Percentiles rank a stretch among this genome's conserved stretches.
Conservation (phyloP, 495 filamentous ascomycete species). For the Podospora pseudoanserina region DNA sequence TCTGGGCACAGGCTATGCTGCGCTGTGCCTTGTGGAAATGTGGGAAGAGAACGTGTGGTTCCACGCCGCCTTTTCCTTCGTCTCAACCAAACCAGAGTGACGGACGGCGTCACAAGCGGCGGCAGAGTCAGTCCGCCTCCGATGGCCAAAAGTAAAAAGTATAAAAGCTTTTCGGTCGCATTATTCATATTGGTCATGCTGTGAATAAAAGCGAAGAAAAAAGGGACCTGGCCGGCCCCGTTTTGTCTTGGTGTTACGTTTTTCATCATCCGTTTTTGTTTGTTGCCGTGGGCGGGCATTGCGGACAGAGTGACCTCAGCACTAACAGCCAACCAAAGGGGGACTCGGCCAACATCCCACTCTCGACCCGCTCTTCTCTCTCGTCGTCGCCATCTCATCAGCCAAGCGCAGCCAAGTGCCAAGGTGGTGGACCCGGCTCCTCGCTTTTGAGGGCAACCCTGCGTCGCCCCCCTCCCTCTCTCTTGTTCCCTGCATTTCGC, state of each 20-base stretch:
- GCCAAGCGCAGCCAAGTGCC: slow-evolving; percentile 3
- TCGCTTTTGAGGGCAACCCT: slow-evolving; percentile 4
- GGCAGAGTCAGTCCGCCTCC: neutral
- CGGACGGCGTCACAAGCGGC: neutral
- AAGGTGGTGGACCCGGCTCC: slow-evolving; percentile 1
- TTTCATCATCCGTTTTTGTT: slow-evolving; percentile 3
- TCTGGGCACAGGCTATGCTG: neutral
- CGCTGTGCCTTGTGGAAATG: no score
- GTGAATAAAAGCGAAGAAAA: neutral
- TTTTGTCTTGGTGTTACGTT: slow-evolving; percentile 4
- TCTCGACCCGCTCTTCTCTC: slow-evolving; percentile 8
- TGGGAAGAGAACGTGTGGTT: neutral
- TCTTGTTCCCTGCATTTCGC: slow-evolving; percentile 9
- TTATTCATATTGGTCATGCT: neutral
- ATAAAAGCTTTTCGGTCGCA: neutral
- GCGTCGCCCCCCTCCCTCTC: slow-evolving; percentile 7
- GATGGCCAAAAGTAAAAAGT: neutral
- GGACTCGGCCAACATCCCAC: slow-evolving; percentile 5
- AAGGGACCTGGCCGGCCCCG: neutral
- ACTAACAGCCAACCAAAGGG: slow-evolving; percentile 12
- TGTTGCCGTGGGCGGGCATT: neutral
- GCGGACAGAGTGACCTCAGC: slow-evolving; percentile 15
- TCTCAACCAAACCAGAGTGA: neutral
- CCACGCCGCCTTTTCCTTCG: neutral
- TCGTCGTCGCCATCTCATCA: slow-evolving; percentile 9